Evolutionary conservation across 495 filamentous ascomycete genomes (phyloP), one percentile per base, ranked within the genome.

Genomic region (Umbilicaria muhlenbergii): DNA sequence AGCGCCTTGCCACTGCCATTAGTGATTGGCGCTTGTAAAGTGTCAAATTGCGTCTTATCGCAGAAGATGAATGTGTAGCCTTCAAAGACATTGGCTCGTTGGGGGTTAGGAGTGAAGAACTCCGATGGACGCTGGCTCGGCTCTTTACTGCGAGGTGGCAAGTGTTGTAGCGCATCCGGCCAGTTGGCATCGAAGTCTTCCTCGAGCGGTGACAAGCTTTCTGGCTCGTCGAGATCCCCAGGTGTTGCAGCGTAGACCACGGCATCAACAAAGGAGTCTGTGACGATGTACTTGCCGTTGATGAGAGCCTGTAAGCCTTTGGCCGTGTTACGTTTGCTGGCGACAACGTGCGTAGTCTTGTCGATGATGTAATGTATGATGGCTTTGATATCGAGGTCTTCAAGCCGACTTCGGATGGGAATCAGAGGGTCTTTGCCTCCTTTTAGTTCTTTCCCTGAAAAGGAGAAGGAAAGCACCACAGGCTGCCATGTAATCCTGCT

Each of bases 61-160:
- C 85, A 82, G 47, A 96, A 94, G 15, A 98, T 67, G 55, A 96
- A 94, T 0, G 78, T 88, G 45, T 84, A 91, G 15, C 82, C 85
- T 21, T 85, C 75, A 48, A 98, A 95, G 8, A 98, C 62, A 35
- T 78, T 77, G 12, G 67, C 58, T 14, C 91, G 70, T 5, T 61
- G 55, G 0, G 70, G 56, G 42, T 88, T 71, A 0, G 91, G 88
- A 10, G 68, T 66, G 55, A 92, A 89, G 12, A 75, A 64, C 35
- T 74, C 67, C 0, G 66, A 54, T 0, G 76, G 74, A 38, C 81
- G 69, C 21, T 74, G 66, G 11, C 69, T 64, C 0, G 80, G 79
- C 51, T 96, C 91, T 43, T 78, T 80, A 2, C 81, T 82, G 8
- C 73, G 69, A 0, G 78, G 76, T 0, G 89, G 84, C 7, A 94